Evolutionary conservation across 2,329 filamentous ascomycete species (phyloP), one percentile per base, ranked within the genome.

Genomic region (Tolypocladium capitatum): DNA sequence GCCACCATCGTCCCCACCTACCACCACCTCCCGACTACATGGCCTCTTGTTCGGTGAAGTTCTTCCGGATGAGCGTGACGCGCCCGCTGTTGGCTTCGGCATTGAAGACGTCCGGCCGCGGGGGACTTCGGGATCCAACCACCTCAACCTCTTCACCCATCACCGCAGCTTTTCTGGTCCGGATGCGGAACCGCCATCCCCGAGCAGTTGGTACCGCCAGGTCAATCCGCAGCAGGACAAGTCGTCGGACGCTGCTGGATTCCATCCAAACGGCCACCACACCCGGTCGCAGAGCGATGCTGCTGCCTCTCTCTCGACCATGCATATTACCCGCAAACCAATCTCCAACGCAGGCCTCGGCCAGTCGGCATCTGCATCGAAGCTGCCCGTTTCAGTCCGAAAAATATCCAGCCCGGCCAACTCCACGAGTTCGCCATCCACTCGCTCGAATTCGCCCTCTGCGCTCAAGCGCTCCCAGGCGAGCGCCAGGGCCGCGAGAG

Each of bases 41-140:
- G 74, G 74, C 51, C 76, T 86, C 33, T 67, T 90, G 20, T 91
- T 91, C 66, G 86, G 86, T 34, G 86, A 90, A 63, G 75, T 90
- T 54, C 67, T 80, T 28, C 74, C 78, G n/a, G 71, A 78, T 34
- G 72, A 78, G 54, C 71, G 70, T 56, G 71, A 76, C 54, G 59
- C 71, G 27, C 63, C 70, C 20, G 67, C 73, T 44, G 68, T 71
- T 46, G 80, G 78, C 5, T 80, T 79, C 65, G 82, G 81, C 46
- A 84, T 84, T 53, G 69, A 75, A 50, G 58, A 55, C 45, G 58
- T 68, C 45, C 68, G 74, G 45, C 69, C 72, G 50, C 71, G 83
- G 52, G 75, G 83, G 63, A 82, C 81, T 21, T 86, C 84, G 40
- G 86, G 90, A 58, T 82, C 84, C n/a, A 80, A 74, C 59, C 65